Evolutionary conservation across 345 rosid genomes (phyloP).

Genomic region (Alliaria petiolata): DNA sequence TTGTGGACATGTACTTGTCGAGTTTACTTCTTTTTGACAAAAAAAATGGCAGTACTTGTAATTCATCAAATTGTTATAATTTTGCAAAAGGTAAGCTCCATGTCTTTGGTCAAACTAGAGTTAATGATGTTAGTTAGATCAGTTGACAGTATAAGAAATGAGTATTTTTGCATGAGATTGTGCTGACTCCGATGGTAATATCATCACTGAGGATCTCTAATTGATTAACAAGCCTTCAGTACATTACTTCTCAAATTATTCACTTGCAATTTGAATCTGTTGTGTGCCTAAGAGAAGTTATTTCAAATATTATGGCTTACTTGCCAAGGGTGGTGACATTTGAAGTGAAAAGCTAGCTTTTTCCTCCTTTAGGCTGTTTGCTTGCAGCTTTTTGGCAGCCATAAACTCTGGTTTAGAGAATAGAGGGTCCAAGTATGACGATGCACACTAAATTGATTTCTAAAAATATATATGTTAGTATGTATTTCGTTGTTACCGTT

Average conservation of each 20-base stretch:
- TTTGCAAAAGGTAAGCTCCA: slow-evolving; percentile 81
- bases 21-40: slow-evolving; percentile 39
- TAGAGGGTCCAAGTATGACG: background rate
- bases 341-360: background rate
- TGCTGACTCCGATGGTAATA: slow-evolving; percentile 25
- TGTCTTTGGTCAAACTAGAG: slow-evolving; percentile 17
- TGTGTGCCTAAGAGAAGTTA: background rate
- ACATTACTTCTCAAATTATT: too few species aligned
- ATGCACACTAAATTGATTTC: background rate
- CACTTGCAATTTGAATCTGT: background rate
- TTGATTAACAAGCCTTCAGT: background rate
- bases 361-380: background rate
- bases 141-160: background rate
- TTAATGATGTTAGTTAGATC: slow-evolving; percentile 1
- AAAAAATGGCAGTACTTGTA: slow-evolving; percentile 66
- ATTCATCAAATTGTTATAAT: slow-evolving; percentile 78
- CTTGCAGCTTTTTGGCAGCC: background rate
- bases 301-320: background rate
- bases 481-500: background rate
- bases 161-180: background rate
- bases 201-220: too few species aligned
- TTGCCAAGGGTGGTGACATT: slow-evolving; percentile 12
- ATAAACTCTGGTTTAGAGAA: slow-evolving; percentile 6
- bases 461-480: background rate
- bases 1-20: slow-evolving; percentile 3